Evolutionary conservation across 139 green algal genomes (phyloP).

Genomic region (Haematococcus lacustris): DNA sequence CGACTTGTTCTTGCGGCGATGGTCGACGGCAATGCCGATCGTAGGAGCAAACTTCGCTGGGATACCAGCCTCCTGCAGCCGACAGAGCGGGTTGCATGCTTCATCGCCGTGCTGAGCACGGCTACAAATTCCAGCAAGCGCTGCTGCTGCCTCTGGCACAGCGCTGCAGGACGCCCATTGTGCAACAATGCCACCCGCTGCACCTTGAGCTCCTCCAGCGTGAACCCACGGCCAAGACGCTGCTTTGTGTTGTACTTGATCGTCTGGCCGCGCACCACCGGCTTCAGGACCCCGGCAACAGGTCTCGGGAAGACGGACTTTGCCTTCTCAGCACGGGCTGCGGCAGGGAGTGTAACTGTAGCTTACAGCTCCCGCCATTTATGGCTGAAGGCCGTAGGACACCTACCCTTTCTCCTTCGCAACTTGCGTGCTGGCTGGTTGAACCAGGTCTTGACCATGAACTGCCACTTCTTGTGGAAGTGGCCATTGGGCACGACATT

Average conservation of each 20-base stretch:
- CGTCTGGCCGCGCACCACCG: slow-evolving; percentile 84
- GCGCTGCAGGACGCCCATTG: too few species aligned
- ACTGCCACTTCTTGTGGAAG: slow-evolving; percentile 92
- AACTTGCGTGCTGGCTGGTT: slow-evolving; percentile 97
- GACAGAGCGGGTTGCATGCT: too few species aligned
- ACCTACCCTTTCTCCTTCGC: slow-evolving; percentile 66
- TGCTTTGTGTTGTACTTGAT: slow-evolving; percentile 95
- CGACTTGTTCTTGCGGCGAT: slow-evolving; percentile 87
- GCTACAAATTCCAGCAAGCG: too few species aligned
- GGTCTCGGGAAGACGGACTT: slow-evolving; percentile 86
- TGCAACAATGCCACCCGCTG: too few species aligned
- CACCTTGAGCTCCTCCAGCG: slow-evolving; percentile 96
- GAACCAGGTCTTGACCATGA: slow-evolving; percentile 95
- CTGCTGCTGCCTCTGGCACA: too few species aligned
- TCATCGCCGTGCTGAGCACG: too few species aligned
- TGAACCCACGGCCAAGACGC: slow-evolving; percentile 91
- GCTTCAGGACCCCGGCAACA: slow-evolving; percentile 76
- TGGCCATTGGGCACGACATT: slow-evolving; percentile 86
- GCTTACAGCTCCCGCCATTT: not conserved
- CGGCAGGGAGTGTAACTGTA: slow-evolving; percentile 3
- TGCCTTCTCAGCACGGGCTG: slow-evolving; percentile 90
- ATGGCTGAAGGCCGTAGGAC: not conserved
- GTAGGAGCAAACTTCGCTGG: slow-evolving; percentile 80
- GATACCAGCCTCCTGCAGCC: slow-evolving; percentile 88
- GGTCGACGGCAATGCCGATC: slow-evolving; percentile 96